A percentile compares a stretch with the other conserved stretches of the same genome.
phyloP scores from a whole-genome alignment of 2,329 filamentous ascomycete genomes.

The Colletotrichum cereale region DNA sequence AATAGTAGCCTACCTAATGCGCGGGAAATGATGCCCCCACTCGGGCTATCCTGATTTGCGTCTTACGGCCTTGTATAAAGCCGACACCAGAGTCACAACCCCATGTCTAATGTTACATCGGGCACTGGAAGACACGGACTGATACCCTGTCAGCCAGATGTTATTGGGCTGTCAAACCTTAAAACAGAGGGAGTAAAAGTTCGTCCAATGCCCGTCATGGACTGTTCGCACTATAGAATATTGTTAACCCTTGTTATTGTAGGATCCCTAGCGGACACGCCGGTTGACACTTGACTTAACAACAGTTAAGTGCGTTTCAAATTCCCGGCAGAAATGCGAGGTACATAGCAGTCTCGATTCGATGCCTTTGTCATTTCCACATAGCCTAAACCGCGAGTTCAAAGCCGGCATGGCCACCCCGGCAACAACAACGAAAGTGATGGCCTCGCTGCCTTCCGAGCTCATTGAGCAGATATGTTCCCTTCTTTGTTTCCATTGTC shows the following conservation, averaged over 20 bases:
- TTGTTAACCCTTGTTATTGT: neutral
- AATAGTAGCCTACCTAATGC: neutral
- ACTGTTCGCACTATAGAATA: neutral
- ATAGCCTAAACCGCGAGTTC: neutral
- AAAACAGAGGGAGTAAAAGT: neutral
- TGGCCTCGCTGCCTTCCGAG: slow-evolving; percentile 28
- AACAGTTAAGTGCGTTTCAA: neutral
- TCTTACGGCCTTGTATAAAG: neutral
- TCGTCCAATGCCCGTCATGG: neutral
- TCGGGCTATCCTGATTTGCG: neutral
- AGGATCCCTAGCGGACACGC: neutral
- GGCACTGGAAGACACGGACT: neutral
- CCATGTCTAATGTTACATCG: too few species aligned
- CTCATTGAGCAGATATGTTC: slow-evolving; percentile 31
- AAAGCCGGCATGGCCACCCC: neutral
- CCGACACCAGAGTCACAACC: neutral
- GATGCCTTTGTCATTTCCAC: neutral
- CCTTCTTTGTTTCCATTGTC: slow-evolving; percentile 25
- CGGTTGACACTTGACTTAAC: neutral
- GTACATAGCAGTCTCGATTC: too few species aligned
- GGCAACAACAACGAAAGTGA: neutral
- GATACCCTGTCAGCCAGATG: too few species aligned
- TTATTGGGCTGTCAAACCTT: neutral
- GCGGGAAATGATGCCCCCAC: neutral
- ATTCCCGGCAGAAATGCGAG: neutral